Conservation (phyloP, 1,139 yeast genomes). For the Candida frijolesensis region DNA sequence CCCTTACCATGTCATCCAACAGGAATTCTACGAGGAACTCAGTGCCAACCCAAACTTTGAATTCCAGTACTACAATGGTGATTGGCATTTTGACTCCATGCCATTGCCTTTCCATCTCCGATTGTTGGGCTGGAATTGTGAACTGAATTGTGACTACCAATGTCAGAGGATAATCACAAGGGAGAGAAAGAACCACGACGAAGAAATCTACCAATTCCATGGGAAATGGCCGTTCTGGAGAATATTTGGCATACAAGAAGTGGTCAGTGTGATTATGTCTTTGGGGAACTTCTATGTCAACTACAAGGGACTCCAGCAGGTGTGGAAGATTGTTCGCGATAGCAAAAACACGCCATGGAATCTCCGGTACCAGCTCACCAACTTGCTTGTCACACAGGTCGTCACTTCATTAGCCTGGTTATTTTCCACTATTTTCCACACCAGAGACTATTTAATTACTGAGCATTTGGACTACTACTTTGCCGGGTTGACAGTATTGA, state of each 20-base stretch:
- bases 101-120: slow-evolving; percentile 48
- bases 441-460: slow-evolving; percentile 77
- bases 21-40: slow-evolving; percentile 13
- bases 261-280: slow-evolving; percentile 80
- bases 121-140: slow-evolving; percentile 75
- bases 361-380: slow-evolving; percentile 31
- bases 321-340: slow-evolving; percentile 23
- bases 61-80: slow-evolving; percentile 32
- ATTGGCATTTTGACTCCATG: slow-evolving; percentile 34
- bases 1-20: too few relatives aligned
- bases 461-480: slow-evolving; percentile 89
- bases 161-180: slow-evolving; percentile 79
- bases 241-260: slow-evolving; percentile 76
- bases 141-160: slow-evolving; percentile 84
- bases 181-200: slow-evolving; percentile 42
- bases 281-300: slow-evolving; percentile 80
- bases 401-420: slow-evolving; percentile 88
- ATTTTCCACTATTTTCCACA: slow-evolving; percentile 82
- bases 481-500: slow-evolving; percentile 85
- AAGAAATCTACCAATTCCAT: slow-evolving; percentile 78
- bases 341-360: slow-evolving; percentile 14
- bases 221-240: slow-evolving; percentile 97
- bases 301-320: slow-evolving; percentile 52
- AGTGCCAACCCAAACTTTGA: slow-evolving; percentile 20
- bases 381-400: slow-evolving; percentile 42